phyloP scores from a whole-genome alignment of 345 rosid genomes.

The Psidium guajava region DNA sequence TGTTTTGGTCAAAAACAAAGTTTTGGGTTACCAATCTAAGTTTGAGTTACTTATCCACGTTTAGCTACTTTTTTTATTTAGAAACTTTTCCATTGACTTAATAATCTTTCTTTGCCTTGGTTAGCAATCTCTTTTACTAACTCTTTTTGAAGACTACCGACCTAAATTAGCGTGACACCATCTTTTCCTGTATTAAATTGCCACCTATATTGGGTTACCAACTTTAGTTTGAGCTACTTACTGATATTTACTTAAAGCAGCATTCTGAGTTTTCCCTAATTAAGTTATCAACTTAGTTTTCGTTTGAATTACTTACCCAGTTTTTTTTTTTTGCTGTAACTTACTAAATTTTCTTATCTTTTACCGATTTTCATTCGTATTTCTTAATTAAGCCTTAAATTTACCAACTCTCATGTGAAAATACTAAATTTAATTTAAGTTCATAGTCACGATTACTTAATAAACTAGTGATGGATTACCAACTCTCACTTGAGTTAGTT shows the following conservation, averaged over 20 bases:
- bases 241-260: neutral
- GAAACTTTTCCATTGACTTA: neutral
- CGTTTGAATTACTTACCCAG: neutral
- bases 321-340: neutral
- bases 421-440: neutral
- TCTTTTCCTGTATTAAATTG: neutral
- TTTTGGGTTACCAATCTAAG: neutral
- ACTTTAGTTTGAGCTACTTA: neutral
- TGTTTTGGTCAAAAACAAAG: no score
- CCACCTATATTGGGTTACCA: neutral
- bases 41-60: neutral
- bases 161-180: neutral
- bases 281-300: neutral
- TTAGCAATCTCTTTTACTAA: neutral
- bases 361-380: neutral
- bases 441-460: neutral
- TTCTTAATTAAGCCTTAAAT: neutral
- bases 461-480: neutral
- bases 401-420: neutral
- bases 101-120: neutral
- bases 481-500: neutral
- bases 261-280: neutral
- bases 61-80: neutral
- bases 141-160: neutral
- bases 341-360: neutral